These are phyloP conservation scores for Bipolaris sorokiniana DNA, from an alignment of 2,329 filamentous ascomycete species.

Conservation along the genomic window DNA sequence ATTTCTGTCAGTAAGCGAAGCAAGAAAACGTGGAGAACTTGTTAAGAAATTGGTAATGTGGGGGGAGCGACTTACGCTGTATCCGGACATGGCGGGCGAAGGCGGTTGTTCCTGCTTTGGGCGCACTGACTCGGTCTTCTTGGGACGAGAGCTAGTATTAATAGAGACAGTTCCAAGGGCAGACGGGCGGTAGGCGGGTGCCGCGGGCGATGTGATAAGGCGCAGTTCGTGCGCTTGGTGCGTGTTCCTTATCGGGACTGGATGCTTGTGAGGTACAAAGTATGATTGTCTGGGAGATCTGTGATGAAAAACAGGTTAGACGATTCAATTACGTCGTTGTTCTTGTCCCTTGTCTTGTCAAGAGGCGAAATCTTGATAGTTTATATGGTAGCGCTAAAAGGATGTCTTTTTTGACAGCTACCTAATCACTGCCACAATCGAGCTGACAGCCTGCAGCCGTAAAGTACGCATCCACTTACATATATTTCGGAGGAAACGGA, in stretches of 20 bases:
- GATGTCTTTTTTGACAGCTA: constrained; percentile 5
- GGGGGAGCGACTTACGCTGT: constrained; percentile 24
- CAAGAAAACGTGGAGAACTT: background rate
- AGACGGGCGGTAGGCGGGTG: constrained; percentile 24
- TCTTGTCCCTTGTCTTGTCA: background rate
- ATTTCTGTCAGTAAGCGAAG: background rate
- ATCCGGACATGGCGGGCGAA: constrained; percentile 35
- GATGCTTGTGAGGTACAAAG: background rate
- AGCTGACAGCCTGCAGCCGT: constrained; percentile 14
- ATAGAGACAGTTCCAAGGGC: constrained; percentile 3
- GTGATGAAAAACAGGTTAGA: constrained; percentile 6
- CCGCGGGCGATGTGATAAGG: constrained; percentile 16
- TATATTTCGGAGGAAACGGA: constrained; percentile 15
- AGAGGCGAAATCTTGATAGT: constrained; percentile 8
- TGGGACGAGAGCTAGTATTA: constrained; percentile 14
- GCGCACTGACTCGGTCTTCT: constrained; percentile 16
- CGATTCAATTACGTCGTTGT: background rate
- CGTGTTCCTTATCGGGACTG: constrained; percentile 9
- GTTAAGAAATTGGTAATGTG: background rate
- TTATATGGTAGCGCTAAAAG: constrained; percentile 17
- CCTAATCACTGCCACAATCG: constrained; percentile 25
- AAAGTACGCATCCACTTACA: constrained; percentile 19
- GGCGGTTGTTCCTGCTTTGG: constrained; percentile 26
- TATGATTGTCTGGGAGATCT: constrained; percentile 18
- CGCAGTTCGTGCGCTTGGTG: constrained; percentile 17